These are phyloP conservation scores for Capillidium heterosporum DNA, from an alignment of 371 early-diverging fungal species.

Conservation along the genomic window DNA sequence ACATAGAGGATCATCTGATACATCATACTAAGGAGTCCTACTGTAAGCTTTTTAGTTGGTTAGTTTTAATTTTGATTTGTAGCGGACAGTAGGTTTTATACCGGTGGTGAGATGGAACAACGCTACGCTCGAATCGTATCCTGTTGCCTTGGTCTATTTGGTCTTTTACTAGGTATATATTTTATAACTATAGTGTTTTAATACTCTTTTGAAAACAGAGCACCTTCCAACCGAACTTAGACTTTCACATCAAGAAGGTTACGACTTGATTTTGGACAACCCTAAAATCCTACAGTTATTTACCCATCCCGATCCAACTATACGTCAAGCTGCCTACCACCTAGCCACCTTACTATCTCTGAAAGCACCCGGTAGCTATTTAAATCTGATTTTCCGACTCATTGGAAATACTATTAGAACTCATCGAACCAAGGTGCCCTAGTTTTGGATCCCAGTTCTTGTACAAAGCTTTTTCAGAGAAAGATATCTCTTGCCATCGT, in stretches of 20 bases:
- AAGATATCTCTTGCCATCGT: conserved; percentile 24
- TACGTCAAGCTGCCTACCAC: conserved; percentile 29
- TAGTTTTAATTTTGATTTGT: background rate
- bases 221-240: conserved; percentile 14
- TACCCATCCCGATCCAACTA: conserved; percentile 18
- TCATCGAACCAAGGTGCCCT: background rate
- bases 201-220: background rate
- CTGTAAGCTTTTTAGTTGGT: conserved; percentile 7
- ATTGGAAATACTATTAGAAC: background rate
- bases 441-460: conserved; percentile 13
- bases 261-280: conserved; percentile 25
- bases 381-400: conserved; percentile 1
- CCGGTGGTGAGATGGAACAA: conserved; percentile 37
- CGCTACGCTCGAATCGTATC: conserved; percentile 37
- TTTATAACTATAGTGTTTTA: background rate
- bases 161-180: conserved; percentile 25
- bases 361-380: conserved; percentile 26
- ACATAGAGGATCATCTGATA: conserved; percentile 26
- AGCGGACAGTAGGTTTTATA: conserved; percentile 39
- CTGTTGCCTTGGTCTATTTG: conserved; percentile 24
- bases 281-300: conserved; percentile 25
- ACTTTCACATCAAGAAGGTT: conserved; percentile 19
- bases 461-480: conserved; percentile 27
- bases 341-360: conserved; percentile 17
- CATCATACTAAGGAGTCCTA: conserved; percentile 38